Evolutionary conservation across 768 basidiomycete species (phyloP), one percentile per base, ranked within the genome.

Genomic region (Pisolithus marmoratus): DNA sequence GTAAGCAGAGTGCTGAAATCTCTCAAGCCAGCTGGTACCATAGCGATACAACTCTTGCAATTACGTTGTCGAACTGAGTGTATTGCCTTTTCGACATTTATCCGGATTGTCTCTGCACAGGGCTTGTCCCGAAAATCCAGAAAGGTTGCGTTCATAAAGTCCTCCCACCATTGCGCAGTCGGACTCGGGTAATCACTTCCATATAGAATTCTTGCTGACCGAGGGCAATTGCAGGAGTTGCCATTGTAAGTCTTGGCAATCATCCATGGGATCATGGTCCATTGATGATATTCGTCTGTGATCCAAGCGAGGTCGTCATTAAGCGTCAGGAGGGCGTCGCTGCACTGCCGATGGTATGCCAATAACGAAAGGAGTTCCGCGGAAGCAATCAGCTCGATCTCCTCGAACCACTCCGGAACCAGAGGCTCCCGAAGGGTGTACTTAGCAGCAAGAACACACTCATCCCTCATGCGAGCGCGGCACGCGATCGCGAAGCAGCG

Each of bases 401-500:
- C 70, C 48, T 58, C 46, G 17, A 62, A 58, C 53, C 62, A 60
- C 1, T 50, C 37, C 0, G 61, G 58, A 11, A 60, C 48, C 40
- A 67, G 50, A 0, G 70, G 59, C 47, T 34, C 31, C 12, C 31
- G 31, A 34, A 73, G 54, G 0, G 68, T 65, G 38, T 57, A 53
- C 23, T 52, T 61, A 22, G 68, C 66, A 31, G 72, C 70, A 3
- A 62, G 56, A n/a, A 57, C 26, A 0, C 63, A 62, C 41, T 65
- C 63, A 11, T 59, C 51, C n/a, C 46, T 53, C 19, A 66, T 42
- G 7, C 47, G 42, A 29, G 63, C 65, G 15, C 55, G 61, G 20
- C 55, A 58, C 6, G 70, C 66, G 12, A 72, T 60, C 8, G 65
- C 69, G 46, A 69, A 73, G 7, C 63, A 62, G 5, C 62, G 56